Base-by-base conservation (phyloP, 1,139 yeast species). In the Nakaseomyces delphensis region DNA sequence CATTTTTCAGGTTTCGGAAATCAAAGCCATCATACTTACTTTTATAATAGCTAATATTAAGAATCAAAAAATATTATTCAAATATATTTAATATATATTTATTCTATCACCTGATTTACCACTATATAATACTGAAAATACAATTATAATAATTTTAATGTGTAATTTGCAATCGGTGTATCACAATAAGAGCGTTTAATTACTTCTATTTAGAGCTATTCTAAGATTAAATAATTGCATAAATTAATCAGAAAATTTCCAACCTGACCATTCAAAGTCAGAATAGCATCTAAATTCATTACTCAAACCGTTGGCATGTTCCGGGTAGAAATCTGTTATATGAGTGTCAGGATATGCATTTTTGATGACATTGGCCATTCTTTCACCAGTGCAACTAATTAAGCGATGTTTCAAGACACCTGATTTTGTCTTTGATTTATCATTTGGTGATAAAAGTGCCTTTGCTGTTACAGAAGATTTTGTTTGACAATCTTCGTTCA, bases 281-380 rank as follows among this genome's bases (percentile, higher is more conserved):
- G 96, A 86, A 57, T 84, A 86, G 55, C 95, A 85, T 53, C 85
- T 68, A 59, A 85, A 87, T 63, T 87, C 96, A 60, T 87, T 87
- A 56, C 89, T 80, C 45, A 87, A 69, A 0, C 95, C 95, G 53
- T 84, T 83, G 45, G 79, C 79, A 58, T 87, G 96, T 52, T 81
- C 82, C 0, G 96, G 96, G 39, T 63, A 61, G 60, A 83, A 87
- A 32, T 71, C 66, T 0, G 96, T 86, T 42, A 77, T 69, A 21
- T 64, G 55, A 1, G 83, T 70, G 42, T 72, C 83, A 5, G 87
- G 84, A 54, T 86, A 86, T 18, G 74, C 74, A 42, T 70, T 67
- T 33, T 66, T 58, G 32, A 86, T 75, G 14, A 82, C 63, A 3
- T 72, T 72, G 23, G 70, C 69, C 91, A 87, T 86, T 61, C 95